These are phyloP conservation scores for Penicillium sp. DNA, from an alignment of 2,329 filamentous ascomycete genomes.

Conservation along the genomic window DNA sequence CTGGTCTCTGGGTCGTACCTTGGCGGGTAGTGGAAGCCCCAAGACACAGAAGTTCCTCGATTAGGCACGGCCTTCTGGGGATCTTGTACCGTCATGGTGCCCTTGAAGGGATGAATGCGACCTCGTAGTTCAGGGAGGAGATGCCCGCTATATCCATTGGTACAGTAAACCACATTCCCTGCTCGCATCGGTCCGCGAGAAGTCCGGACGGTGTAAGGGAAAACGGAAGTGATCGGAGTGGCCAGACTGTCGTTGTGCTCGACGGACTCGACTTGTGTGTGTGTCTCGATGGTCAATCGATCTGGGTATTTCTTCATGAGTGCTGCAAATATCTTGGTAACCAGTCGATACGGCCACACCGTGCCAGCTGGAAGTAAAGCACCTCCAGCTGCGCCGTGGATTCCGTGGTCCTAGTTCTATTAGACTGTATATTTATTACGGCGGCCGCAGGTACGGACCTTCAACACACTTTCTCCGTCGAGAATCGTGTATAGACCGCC, in stretches of 20 bases:
- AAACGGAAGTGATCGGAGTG: slow-evolving; percentile 4
- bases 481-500: slow-evolving; percentile 27
- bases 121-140: slow-evolving; percentile 43
- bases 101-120: slow-evolving; percentile 39
- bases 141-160: slow-evolving; percentile 44
- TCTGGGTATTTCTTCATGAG: slow-evolving; percentile 24
- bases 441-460: slow-evolving; percentile 3
- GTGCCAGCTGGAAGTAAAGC: slow-evolving; percentile 31
- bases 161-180: slow-evolving; percentile 42
- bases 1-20: slow-evolving; percentile 19
- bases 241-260: slow-evolving; percentile 7
- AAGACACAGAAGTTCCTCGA: slow-evolving; percentile 24
- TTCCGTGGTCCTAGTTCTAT: slow-evolving; percentile 16
- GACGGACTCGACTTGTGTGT: slow-evolving; percentile 30
- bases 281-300: slow-evolving; percentile 31
- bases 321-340: slow-evolving; percentile 27
- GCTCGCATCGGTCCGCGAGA: slow-evolving; percentile 37
- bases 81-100: slow-evolving; percentile 46
- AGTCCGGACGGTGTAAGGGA: slow-evolving; percentile 35
- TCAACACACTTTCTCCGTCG: slow-evolving; percentile 11
- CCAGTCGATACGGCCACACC: slow-evolving; percentile 39
- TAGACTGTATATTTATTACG: background rate
- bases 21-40: slow-evolving; percentile 31
- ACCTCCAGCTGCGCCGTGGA: slow-evolving; percentile 24
- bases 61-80: slow-evolving; percentile 21